A percentile compares a stretch with the other conserved stretches of the same genome.
These are phyloP conservation scores for Lachnellula subtilissima DNA, from an alignment of 2,329 filamentous ascomycete genomes.

Conservation along the genomic window DNA sequence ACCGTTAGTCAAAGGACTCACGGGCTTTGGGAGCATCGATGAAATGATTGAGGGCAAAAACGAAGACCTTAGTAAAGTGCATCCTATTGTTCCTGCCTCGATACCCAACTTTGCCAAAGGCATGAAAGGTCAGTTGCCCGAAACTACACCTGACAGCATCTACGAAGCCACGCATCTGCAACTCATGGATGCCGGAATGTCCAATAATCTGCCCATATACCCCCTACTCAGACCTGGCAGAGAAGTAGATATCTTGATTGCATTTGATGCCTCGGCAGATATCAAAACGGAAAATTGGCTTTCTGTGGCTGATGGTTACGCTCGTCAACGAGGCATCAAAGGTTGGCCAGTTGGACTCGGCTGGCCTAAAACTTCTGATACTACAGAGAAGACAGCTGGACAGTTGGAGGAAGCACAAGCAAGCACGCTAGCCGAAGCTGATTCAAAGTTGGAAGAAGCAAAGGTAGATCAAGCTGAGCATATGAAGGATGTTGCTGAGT, in stretches of 20 bases:
- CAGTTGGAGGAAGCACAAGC: constrained; percentile 65
- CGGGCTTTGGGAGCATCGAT: constrained; percentile 73
- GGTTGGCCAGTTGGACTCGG: constrained; percentile 95
- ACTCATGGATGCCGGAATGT: constrained; percentile 97
- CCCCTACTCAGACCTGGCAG: constrained; percentile 84
- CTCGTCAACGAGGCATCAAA: constrained; percentile 80
- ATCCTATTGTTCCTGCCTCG: constrained; percentile 86
- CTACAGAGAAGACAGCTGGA: constrained; percentile 53
- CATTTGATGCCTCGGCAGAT: constrained; percentile 89
- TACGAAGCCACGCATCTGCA: constrained; percentile 67
- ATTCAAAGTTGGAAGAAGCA: constrained; percentile 59
- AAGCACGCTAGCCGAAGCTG: constrained; percentile 51
- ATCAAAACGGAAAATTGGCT: constrained; percentile 96
- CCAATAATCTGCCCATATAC: constrained; percentile 95
- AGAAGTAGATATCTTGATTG: constrained; percentile 82
- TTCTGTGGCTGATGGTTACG: constrained; percentile 88
- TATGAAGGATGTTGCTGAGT: constrained; percentile 29
- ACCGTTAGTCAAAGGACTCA: constrained; percentile 70
- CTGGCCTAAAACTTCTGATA: constrained; percentile 67
- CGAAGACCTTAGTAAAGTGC: constrained; percentile 82
- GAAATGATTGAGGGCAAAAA: constrained; percentile 77
- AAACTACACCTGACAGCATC: constrained; percentile 73
- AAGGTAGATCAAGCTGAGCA: constrained; percentile 42
- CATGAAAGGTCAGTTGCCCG: constrained; percentile 70
- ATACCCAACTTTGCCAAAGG: constrained; percentile 87